A percentile compares a stretch with the other conserved stretches of the same genome.
Evolutionary conservation across 768 basidiomycete genomes (phyloP).

Genomic region (Serendipita indica): DNA sequence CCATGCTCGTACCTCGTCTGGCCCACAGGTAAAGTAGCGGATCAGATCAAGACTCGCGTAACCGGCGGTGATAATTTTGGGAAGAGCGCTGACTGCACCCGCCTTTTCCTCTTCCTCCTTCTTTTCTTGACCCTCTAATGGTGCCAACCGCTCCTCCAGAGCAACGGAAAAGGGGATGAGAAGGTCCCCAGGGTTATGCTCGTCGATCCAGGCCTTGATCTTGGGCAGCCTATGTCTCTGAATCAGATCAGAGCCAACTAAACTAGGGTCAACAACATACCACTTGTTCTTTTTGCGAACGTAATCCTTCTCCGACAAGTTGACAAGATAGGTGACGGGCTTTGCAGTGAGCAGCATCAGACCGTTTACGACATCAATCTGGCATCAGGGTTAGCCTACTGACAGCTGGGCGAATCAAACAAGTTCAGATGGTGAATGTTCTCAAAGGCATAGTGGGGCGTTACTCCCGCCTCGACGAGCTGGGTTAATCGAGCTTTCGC

Average conservation of each 20-base stretch:
- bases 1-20: conserved; percentile 96
- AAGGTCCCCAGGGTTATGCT: conserved; percentile 87
- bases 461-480: conserved; percentile 93
- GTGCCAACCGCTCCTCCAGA: conserved; percentile 75
- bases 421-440: conserved; percentile 35
- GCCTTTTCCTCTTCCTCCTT: conserved; percentile 65
- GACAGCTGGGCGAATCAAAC: not conserved
- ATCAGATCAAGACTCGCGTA: conserved; percentile 85
- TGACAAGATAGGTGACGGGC: conserved; percentile 95
- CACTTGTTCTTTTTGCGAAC: conserved; percentile 99
- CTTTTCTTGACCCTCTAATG: conserved; percentile 43
- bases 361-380: conserved; percentile 85
- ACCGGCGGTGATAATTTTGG: conserved; percentile 91
- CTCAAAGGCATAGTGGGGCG: conserved; percentile 64
- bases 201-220: conserved; percentile 97
- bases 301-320: conserved; percentile 88
- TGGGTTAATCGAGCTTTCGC: conserved; percentile 78
- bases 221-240: conserved; percentile 64
- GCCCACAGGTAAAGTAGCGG: conserved; percentile 94
- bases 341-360: conserved; percentile 90
- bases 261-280: conserved; percentile 27
- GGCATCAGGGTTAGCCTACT: conserved; percentile 1
- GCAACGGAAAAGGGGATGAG: conserved; percentile 96
- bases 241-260: not conserved
- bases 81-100: conserved; percentile 61